A percentile compares a stretch with the other conserved stretches of the same genome.
phyloP scores from a whole-genome alignment of 2,329 filamentous ascomycete species.

The Drechslerella coelobrocha region DNA sequence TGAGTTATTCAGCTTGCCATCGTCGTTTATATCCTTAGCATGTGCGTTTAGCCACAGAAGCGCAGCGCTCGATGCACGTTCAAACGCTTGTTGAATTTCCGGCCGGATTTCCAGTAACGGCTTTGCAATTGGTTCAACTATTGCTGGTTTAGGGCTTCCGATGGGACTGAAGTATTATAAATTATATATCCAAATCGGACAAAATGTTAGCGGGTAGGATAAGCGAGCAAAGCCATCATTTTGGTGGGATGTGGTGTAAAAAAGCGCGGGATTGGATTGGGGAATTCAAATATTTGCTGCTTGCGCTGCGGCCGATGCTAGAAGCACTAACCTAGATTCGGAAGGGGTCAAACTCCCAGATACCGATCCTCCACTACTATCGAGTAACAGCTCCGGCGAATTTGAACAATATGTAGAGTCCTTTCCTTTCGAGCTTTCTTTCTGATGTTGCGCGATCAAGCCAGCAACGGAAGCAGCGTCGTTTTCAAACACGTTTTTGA shows the following conservation, averaged over 20 bases:
- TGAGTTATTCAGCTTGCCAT: slow-evolving; percentile 16
- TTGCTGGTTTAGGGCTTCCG: not conserved
- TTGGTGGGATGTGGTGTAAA: slow-evolving; percentile 19
- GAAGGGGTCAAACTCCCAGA: slow-evolving; percentile 17
- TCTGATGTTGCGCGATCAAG: not conserved
- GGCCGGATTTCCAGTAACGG: not conserved
- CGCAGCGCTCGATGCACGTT: not conserved
- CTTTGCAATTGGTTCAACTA: not conserved
- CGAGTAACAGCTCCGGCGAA: not conserved
- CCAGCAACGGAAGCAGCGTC: not conserved
- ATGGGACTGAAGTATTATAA: not conserved
- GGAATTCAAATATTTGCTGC: slow-evolving; percentile 10
- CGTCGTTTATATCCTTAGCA: slow-evolving; percentile 14
- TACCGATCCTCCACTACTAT: slow-evolving; percentile 3
- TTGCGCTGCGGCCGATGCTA: slow-evolving; percentile 29
- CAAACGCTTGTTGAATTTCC: not conserved
- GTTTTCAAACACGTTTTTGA: not conserved
- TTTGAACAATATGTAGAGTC: slow-evolving; percentile 16
- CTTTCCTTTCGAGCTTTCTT: not conserved
- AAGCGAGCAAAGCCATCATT: not conserved
- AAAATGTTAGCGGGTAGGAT: too few species aligned
- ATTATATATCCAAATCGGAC: too few species aligned
- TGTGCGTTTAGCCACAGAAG: slow-evolving; percentile 21
- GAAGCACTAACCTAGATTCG: slow-evolving; percentile 48
- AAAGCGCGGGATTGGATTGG: too few species aligned